phyloP scores from a whole-genome alignment of 805 yeast species.

The Blastobotrys parvus region DNA sequence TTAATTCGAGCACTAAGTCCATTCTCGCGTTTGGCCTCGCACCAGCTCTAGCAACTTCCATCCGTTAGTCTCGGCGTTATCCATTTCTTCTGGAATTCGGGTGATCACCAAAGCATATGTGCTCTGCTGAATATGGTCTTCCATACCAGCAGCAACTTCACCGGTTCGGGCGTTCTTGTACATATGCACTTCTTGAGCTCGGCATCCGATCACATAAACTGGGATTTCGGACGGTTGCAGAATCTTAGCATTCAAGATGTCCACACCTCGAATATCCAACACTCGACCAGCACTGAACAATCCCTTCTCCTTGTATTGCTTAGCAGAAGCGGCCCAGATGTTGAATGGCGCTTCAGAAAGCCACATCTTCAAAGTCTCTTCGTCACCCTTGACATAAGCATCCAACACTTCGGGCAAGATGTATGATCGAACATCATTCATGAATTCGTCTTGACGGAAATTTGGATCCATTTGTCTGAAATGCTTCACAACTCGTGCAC shows the following conservation, averaged over 20 bases:
- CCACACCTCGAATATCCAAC: slow-evolving; percentile 91
- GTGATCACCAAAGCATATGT: slow-evolving; percentile 96
- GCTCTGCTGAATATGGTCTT: slow-evolving; percentile 83
- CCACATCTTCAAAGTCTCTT: slow-evolving; percentile 76
- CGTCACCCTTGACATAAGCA: slow-evolving; percentile 91
- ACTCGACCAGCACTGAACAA: slow-evolving; percentile 85
- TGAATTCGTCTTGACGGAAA: slow-evolving; percentile 71
- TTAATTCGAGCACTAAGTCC: slow-evolving; percentile 36
- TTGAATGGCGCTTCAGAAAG: slow-evolving; percentile 94
- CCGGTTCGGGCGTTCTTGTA: slow-evolving; percentile 87
- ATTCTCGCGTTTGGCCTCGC: slow-evolving; percentile 84
- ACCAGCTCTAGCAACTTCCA: slow-evolving; percentile 95
- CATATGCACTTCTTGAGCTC: slow-evolving; percentile 92
- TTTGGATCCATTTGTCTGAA: slow-evolving; percentile 86
- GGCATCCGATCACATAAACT: slow-evolving; percentile 84
- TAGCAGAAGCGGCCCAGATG: slow-evolving; percentile 88
- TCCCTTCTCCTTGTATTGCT: slow-evolving; percentile 85
- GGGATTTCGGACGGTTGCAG: slow-evolving; percentile 89
- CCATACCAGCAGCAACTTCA: slow-evolving; percentile 92
- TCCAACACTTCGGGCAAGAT: slow-evolving; percentile 93
- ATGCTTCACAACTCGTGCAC: slow-evolving; percentile 81
- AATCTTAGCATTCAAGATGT: slow-evolving; percentile 77
- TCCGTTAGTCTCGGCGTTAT: slow-evolving; percentile 86
- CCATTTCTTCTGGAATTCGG: slow-evolving; percentile 85
- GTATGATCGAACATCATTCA: slow-evolving; percentile 78